Percentiles rank a stretch among this genome's conserved stretches.
phyloP scores from a whole-genome alignment of 495 filamentous ascomycete genomes.

The Penicillium simplicissimum region DNA sequence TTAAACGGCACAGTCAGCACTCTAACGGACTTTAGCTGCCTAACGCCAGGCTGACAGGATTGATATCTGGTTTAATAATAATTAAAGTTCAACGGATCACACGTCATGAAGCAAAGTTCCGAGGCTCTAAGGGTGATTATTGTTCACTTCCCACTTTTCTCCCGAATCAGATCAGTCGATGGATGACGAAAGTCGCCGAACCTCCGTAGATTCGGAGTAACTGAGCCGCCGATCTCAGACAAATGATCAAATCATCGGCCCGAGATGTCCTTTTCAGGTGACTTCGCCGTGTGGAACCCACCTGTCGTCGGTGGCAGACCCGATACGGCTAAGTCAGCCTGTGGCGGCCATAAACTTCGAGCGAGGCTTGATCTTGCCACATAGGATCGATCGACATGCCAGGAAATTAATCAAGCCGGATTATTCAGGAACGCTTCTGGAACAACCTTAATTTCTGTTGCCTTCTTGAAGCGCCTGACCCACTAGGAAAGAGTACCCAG shows the following conservation, averaged over 20 bases:
- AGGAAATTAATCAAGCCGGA: not conserved
- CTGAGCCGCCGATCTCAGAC: not conserved
- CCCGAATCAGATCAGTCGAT: not conserved
- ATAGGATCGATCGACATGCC: not conserved
- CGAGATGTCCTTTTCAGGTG: not conserved
- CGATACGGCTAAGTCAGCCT: not conserved
- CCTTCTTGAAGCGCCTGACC: not conserved
- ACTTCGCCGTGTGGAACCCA: not conserved
- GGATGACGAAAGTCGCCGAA: constrained; percentile 2
- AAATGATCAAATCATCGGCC: not conserved
- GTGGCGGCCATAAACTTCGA: not conserved
- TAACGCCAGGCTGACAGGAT: not conserved
- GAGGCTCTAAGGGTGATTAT: not conserved
- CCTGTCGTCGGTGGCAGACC: not conserved
- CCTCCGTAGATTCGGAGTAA: not conserved
- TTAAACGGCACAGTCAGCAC: no score
- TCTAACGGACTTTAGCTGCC: not conserved
- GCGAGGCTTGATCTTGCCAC: not conserved
- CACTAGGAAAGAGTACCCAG: not conserved
- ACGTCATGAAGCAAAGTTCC: not conserved
- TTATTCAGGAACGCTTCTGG: not conserved
- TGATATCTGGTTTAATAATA: not conserved
- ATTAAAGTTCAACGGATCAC: not conserved
- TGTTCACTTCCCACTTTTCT: not conserved
- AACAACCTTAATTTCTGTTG: constrained; percentile 5